A percentile compares a stretch with the other conserved stretches of the same genome.
Conservation (phyloP, 192 early-diverging fungal genomes). For the Hyaloraphidium curvatum region DNA sequence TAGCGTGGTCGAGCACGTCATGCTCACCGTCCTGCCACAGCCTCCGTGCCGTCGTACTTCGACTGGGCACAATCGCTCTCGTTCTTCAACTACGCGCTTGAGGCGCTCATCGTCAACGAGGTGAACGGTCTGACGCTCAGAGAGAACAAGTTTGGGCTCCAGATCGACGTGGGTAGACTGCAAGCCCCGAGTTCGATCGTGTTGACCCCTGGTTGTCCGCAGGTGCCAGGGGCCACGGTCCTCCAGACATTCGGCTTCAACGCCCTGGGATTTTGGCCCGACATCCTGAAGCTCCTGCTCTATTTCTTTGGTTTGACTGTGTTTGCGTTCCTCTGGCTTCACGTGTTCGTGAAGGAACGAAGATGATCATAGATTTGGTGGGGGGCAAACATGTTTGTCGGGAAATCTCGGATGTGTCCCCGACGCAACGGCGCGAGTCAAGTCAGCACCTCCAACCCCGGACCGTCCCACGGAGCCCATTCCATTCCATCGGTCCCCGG, state of each 20-base stretch:
- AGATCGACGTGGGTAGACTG: constrained; percentile 43
- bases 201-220: neutral
- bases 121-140: constrained; percentile 54
- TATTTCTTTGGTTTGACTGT: constrained; percentile 43
- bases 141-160: constrained; percentile 60
- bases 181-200: neutral
- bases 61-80: constrained; percentile 50
- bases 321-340: constrained; percentile 55
- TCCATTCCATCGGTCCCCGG: too few species aligned
- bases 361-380: too few species aligned
- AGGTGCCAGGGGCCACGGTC: constrained; percentile 66
- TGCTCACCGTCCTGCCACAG: constrained; percentile 9
- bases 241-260: constrained; percentile 78
- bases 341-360: constrained; percentile 60
- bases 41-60: constrained; percentile 43
- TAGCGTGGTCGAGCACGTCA: neutral
- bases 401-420: too few species aligned
- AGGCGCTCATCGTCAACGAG: constrained; percentile 80
- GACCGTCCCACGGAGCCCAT: too few species aligned
- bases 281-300: constrained; percentile 36
- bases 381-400: too few species aligned
- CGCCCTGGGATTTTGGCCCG: constrained; percentile 59
- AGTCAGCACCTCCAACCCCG: too few species aligned
- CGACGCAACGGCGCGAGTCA: too few species aligned
- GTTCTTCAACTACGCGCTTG: constrained; percentile 79